These are phyloP conservation scores for Calocybe cyanea DNA, from an alignment of 768 basidiomycete genomes.

Conservation along the genomic window DNA sequence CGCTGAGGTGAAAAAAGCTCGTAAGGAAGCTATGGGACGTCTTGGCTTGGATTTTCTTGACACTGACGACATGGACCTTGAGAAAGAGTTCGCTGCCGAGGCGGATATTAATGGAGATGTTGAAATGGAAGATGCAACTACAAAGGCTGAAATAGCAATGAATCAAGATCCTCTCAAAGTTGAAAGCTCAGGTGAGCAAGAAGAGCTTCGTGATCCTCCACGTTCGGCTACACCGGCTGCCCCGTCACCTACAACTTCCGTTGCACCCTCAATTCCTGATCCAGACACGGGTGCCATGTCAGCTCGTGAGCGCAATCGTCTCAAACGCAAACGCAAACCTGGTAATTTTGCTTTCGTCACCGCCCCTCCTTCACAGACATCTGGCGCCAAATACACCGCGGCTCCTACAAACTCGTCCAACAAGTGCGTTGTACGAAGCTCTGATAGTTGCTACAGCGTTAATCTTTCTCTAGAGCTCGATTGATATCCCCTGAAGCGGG, in stretches of 20 bases:
- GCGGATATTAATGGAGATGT: constrained; percentile 37
- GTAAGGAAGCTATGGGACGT: constrained; percentile 84
- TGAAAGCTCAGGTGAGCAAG: constrained; percentile 31
- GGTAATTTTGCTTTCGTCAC: constrained; percentile 83
- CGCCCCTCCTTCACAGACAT: constrained; percentile 58
- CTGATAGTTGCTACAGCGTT: background rate
- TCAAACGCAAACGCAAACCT: constrained; percentile 91
- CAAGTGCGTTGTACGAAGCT: constrained; percentile 39
- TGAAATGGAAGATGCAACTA: constrained; percentile 31
- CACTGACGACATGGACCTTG: constrained; percentile 80
- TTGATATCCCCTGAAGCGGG: constrained; percentile 66
- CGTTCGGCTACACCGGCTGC: constrained; percentile 44
- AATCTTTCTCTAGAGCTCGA: constrained; percentile 51
- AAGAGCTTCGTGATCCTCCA: constrained; percentile 33
- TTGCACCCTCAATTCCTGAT: constrained; percentile 36
- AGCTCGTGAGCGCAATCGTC: constrained; percentile 87
- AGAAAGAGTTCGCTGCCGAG: constrained; percentile 73
- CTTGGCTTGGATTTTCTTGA: constrained; percentile 87
- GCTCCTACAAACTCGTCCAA: constrained; percentile 55
- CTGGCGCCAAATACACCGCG: constrained; percentile 60
- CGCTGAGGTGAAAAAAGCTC: constrained; percentile 80
- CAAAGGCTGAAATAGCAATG: constrained; percentile 32
- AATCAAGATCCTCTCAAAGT: constrained; percentile 40
- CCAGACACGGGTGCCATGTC: constrained; percentile 61
- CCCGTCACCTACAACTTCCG: constrained; percentile 49